These are phyloP conservation scores for Populus simonii DNA, from an alignment of 345 rosid genomes.

Conservation along the genomic window DNA sequence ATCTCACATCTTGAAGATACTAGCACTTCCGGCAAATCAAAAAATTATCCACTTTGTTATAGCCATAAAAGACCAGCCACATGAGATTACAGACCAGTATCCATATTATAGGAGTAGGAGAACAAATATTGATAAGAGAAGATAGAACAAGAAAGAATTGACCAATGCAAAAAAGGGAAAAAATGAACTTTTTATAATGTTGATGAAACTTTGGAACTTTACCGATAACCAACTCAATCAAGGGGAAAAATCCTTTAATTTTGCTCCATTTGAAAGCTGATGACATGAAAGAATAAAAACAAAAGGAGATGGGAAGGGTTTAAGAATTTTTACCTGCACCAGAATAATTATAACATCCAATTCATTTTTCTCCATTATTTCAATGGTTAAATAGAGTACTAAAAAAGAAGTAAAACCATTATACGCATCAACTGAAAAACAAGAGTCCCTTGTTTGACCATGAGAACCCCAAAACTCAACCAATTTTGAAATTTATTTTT, in stretches of 20 bases:
- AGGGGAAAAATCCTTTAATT: background rate
- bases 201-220: background rate
- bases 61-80: background rate
- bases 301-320: background rate
- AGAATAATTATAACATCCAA: background rate
- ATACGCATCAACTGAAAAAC: background rate
- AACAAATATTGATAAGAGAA: background rate
- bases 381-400: background rate
- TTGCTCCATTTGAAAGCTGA: background rate
- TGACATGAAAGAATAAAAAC: background rate
- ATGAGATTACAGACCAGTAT: conserved; percentile 1
- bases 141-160: background rate
- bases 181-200: background rate
- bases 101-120: background rate
- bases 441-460: background rate
- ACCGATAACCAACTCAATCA: background rate
- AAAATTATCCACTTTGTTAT: conserved; percentile 9
- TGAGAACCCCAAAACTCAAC: background rate
- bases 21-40: conserved; percentile 19
- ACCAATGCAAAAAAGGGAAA: background rate
- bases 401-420: background rate
- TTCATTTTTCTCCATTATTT: background rate
- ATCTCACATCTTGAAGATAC: background rate
- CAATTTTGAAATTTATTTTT: background rate
- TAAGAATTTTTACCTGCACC: background rate